Percentiles rank a stretch among this genome's conserved stretches.
Conservation (phyloP, 2,329 filamentous ascomycete genomes). For the Talaromyces sp. region DNA sequence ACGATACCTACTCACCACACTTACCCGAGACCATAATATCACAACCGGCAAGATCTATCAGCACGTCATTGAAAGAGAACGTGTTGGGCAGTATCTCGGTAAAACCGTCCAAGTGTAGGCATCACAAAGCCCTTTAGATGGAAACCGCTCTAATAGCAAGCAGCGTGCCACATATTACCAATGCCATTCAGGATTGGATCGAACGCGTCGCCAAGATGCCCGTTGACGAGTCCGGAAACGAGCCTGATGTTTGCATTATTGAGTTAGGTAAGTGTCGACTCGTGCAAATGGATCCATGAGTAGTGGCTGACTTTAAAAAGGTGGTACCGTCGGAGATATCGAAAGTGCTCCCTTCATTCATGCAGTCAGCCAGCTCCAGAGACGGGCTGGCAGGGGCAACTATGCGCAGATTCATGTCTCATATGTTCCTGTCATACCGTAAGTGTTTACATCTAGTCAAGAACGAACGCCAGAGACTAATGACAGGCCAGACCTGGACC, state of each 20-base stretch:
- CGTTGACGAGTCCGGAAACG: conserved; percentile 74
- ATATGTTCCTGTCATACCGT: conserved; percentile 50
- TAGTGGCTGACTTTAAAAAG: conserved; percentile 39
- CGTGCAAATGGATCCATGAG: neutral
- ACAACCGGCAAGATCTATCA: conserved; percentile 96
- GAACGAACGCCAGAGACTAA: neutral
- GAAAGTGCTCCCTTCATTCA: conserved; percentile 83
- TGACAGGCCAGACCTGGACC: neutral
- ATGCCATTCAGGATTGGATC: conserved; percentile 90
- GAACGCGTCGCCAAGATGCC: conserved; percentile 77
- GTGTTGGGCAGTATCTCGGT: conserved; percentile 12
- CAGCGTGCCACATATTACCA: conserved; percentile 77
- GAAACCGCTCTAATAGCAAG: conserved; percentile 58
- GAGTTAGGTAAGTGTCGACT: conserved; percentile 48
- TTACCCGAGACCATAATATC: conserved; percentile 88
- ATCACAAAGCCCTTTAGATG: neutral
- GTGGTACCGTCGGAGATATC: conserved; percentile 55
- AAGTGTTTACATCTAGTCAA: neutral
- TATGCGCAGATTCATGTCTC: conserved; percentile 82
- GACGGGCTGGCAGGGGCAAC: conserved; percentile 67
- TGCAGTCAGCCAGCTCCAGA: conserved; percentile 70
- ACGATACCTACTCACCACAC: conserved; percentile 71
- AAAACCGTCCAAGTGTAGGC: conserved; percentile 12
- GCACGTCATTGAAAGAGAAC: conserved; percentile 66
- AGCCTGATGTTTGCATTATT: conserved; percentile 85